Conservation (phyloP, 164 flowering plant species). For the Aristolochia fimbriata region DNA sequence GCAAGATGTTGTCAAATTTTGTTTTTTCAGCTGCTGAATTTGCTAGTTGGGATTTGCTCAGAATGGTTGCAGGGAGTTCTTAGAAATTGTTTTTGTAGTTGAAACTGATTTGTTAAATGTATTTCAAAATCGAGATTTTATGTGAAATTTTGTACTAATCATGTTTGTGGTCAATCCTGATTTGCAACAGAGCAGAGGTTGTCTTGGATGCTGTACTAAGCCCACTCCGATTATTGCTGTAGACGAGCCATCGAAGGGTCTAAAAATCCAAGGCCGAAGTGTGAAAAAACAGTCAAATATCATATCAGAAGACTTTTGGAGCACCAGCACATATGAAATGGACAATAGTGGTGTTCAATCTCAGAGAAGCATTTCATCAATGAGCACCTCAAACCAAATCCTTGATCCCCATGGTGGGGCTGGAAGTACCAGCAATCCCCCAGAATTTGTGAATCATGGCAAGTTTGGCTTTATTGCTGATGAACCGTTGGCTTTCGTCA, state of each 20-base stretch:
- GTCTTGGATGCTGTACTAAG: slow-evolving; percentile 70
- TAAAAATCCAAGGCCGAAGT: slow-evolving; percentile 46
- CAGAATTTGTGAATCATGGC: slow-evolving; percentile 75
- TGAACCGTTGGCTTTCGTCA: background rate
- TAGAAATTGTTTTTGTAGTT: too few species aligned
- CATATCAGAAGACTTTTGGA: slow-evolving; percentile 79
- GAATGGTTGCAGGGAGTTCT: too few species aligned
- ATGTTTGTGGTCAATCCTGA: slow-evolving; percentile 29
- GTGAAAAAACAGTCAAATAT: slow-evolving; percentile 35
- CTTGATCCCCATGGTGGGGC: slow-evolving; percentile 25
- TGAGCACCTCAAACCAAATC: slow-evolving; percentile 44
- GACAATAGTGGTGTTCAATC: slow-evolving; percentile 63
- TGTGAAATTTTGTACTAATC: slow-evolving; percentile 14
- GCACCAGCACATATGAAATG: slow-evolving; percentile 70
- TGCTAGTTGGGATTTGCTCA: too few species aligned
- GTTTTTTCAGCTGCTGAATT: too few species aligned
- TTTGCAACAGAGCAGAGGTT: slow-evolving; percentile 78
- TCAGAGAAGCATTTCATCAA: slow-evolving; percentile 65
- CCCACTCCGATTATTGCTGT: slow-evolving; percentile 50
- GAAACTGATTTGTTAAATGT: too few species aligned
- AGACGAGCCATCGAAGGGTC: slow-evolving; percentile 67
- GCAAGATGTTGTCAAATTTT: too few species aligned
- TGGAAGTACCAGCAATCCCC: slow-evolving; percentile 27
- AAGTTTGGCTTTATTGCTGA: slow-evolving; percentile 14
- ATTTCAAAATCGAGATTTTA: too few species aligned